Evolutionary conservation across 331 rosid genomes (phyloP), one percentile per base, ranked within the genome.

Genomic region (Cydonia oblonga): DNA sequence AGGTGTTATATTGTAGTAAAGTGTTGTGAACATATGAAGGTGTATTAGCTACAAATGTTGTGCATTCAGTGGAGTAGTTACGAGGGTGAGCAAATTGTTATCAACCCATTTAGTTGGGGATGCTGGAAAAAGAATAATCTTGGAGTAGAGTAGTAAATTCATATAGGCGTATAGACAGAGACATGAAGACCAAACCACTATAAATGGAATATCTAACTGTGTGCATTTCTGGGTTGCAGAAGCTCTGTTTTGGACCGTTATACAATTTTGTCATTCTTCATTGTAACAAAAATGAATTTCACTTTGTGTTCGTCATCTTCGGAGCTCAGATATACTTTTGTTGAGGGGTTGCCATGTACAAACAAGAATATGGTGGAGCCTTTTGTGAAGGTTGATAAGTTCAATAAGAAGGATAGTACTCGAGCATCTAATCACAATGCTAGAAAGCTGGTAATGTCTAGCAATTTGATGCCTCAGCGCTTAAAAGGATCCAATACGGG

Each of bases 401-500:
- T 75, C 40, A 12, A 74, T 29, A 82, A 80, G 76, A 87, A 83
- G 75, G 81, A 80, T 16, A 65, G 40, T 38, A 15, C 67, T 67
- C 82, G 30, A 49, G 81, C 26, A 32, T 81, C 77, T 19, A 63
- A 77, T 66, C 35, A 40, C 15, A 57, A 75, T 74, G 80, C 84
- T 51, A 77, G 86, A 74, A 85, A 76, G 69, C 35, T 20, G 65
- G 20, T 67, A 20, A 61, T 87, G 52, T 84, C 85, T 60, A 84
- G 86, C 79, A 88, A 81, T n/a, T 74, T 86, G 75, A 71, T 85
- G 70, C 86, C 87, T 40, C 76, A 67, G 70, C 84, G 69, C 44
- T 64, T 87, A 49, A 86, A 93, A 65, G 96, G 79, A 75, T 84
- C 97, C 1, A 76, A 40, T 49, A 53, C 24, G 59, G 83, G 79